Evolutionary conservation across 1,284 basidiomycete species (phyloP).

Genomic region (Ustilago curta): DNA sequence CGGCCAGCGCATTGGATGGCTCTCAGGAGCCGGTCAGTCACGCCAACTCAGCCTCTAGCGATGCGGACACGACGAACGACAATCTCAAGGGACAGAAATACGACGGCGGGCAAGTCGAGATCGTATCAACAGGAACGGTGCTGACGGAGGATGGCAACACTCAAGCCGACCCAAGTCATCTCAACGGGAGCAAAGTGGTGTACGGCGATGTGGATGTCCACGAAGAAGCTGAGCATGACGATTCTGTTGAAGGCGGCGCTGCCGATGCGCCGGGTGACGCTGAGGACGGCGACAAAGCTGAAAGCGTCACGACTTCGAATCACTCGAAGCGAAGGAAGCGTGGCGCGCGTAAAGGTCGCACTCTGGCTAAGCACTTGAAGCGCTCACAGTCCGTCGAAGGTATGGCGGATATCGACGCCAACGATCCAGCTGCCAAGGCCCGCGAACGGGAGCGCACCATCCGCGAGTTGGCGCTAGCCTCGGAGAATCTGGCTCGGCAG

Average conservation of each 20-base stretch:
- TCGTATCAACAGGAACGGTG: background rate
- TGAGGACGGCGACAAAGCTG: conserved; percentile 22
- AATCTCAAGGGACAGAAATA: background rate
- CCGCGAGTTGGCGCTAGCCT: conserved; percentile 53
- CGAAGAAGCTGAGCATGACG: conserved; percentile 11
- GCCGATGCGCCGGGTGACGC: conserved; percentile 1
- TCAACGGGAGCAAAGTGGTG: background rate
- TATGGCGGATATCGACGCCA: conserved; percentile 26
- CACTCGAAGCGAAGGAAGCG: conserved; percentile 57
- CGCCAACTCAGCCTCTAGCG: background rate
- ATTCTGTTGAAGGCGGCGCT: conserved; percentile 1
- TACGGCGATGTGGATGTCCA: background rate
- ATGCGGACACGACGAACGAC: background rate
- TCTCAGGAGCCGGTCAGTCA: background rate
- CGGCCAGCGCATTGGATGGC: background rate
- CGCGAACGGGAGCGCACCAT: conserved; percentile 49
- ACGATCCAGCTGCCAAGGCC: conserved; percentile 30
- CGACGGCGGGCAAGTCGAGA: background rate
- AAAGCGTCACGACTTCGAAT: conserved; percentile 40
- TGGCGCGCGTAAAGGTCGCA: conserved; percentile 57
- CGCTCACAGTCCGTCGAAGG: conserved; percentile 55
- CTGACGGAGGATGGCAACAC: background rate
- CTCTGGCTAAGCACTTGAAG: conserved; percentile 57
- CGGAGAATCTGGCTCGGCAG: conserved; percentile 55
- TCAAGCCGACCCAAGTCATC: background rate